Evolutionary conservation across 2,329 filamentous ascomycete genomes (phyloP).

Genomic region (Pseudocercospora musae): DNA sequence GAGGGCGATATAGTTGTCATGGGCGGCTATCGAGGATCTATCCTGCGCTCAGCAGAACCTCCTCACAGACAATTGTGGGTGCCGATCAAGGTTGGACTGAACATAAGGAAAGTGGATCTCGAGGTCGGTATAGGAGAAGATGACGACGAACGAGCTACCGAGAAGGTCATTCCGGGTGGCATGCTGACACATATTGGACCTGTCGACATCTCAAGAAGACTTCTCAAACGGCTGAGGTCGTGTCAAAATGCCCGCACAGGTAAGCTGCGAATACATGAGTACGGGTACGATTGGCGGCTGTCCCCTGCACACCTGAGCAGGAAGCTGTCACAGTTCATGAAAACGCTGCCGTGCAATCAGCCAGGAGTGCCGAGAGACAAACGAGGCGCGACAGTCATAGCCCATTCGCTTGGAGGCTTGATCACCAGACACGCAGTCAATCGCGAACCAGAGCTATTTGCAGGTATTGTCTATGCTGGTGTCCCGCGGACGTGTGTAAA

Average conservation of each 20-base stretch:
- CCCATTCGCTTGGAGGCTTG: constrained; percentile 82
- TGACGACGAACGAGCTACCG: constrained; percentile 78
- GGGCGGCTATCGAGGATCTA: constrained; percentile 85
- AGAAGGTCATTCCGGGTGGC: constrained; percentile 78
- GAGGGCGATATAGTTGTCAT: constrained; percentile 84
- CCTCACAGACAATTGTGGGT: constrained; percentile 90
- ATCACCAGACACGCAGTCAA: constrained; percentile 89
- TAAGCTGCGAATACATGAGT: constrained; percentile 77
- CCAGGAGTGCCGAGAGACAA: constrained; percentile 50
- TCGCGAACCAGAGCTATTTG: constrained; percentile 76
- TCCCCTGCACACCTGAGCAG: constrained; percentile 73
- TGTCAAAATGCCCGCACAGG: constrained; percentile 70
- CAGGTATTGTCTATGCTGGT: constrained; percentile 81
- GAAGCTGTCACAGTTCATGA: constrained; percentile 69
- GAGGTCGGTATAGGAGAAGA: constrained; percentile 75
- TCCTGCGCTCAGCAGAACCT: constrained; percentile 78
- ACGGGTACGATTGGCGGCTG: constrained; percentile 91
- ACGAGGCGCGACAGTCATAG: constrained; percentile 74
- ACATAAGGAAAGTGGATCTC: constrained; percentile 85
- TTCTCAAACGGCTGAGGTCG: constrained; percentile 73
- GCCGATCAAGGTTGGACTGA: constrained; percentile 86
- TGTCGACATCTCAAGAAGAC: constrained; percentile 78
- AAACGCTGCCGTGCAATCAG: constrained; percentile 70
- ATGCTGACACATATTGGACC: constrained; percentile 91
- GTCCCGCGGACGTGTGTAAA: constrained; percentile 85